Evolutionary conservation across 306 rosid species (phyloP), one percentile per base, ranked within the genome.

Genomic region (Prunus salicina): DNA sequence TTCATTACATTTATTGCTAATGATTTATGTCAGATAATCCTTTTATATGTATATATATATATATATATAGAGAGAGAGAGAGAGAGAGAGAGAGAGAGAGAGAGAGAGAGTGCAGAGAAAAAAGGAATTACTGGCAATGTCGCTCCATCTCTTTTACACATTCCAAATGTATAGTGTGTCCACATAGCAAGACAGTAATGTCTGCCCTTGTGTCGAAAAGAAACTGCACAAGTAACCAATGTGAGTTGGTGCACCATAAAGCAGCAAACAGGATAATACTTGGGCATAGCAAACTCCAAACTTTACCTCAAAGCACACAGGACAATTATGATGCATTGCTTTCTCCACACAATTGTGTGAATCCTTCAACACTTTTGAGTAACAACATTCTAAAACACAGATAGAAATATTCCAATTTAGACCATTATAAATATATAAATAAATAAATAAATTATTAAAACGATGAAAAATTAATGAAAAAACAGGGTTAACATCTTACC

Each of bases 311-410:
- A 89, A 86, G 81, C 98, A 93, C 78, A 93, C 88, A 27, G 98
- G 90, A 55, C 98, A 93, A 75, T 91, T 87, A 47, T 89, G 92
- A 82, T 93, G 97, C 97, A 91, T 89, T 61, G 93, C 96, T 70
- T 86, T 82, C 80, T 93, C 98, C 38, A 91, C 89, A 58, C 98
- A 93, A 49, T 64, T 82, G 61, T 93, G 96, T 1, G 84, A 83
- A 71, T 84, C 82, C 78, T 93, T 81, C 86, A 91, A 82, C 68
- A 32, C 55, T 52, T 69, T 87, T 11, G 98, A 88, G 85, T 91
- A 89, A 74, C 98, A 93, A 72, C 97, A 93, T 51, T 88, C 98
- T 93, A 73, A 51, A 73, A 74, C 61, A 71, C 66, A 64, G 16
- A 71, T 7, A 74, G 18, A 68, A 47, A 60, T 30, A 30, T 30